Evolutionary conservation across 495 filamentous ascomycete species (phyloP).

Genomic region (Penicillium turbatum): DNA sequence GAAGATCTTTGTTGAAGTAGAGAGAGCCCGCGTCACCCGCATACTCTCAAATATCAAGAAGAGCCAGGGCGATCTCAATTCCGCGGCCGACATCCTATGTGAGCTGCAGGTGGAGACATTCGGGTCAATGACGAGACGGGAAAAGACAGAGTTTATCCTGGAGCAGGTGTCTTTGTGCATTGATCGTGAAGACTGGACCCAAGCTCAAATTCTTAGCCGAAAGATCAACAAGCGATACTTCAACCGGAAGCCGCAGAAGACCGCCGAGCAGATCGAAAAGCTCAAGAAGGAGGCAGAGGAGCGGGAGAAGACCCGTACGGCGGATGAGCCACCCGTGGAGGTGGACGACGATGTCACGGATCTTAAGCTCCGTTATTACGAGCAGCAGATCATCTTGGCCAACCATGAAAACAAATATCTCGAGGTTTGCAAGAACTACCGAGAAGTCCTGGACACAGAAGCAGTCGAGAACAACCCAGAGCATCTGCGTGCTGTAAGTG

Average conservation of each 20-base stretch:
- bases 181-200: conserved; percentile 91
- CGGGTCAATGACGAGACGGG: conserved; percentile 91
- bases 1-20: conserved; percentile 97
- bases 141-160: conserved; percentile 98
- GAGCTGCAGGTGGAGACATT: conserved; percentile 99
- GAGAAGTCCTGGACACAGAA: conserved; percentile 92
- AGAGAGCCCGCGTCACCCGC: conserved; percentile 89
- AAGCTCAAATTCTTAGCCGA: conserved; percentile 87
- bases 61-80: conserved; percentile 81
- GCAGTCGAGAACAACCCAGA: conserved; percentile 84
- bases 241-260: conserved; percentile 82
- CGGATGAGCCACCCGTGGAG: conserved; percentile 70
- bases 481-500: conserved; percentile 74
- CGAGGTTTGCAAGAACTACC: conserved; percentile 94
- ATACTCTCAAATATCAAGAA: conserved; percentile 97
- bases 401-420: conserved; percentile 98
- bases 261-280: conserved; percentile 79
- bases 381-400: conserved; percentile 88
- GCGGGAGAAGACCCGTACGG: conserved; percentile 63
- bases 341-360: conserved; percentile 90
- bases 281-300: conserved; percentile 80
- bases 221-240: conserved; percentile 97
- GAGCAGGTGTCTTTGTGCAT: conserved; percentile 94
- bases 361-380: conserved; percentile 91
- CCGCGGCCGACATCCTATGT: conserved; percentile 88